Evolutionary conservation across 257 asterid species (phyloP).

Genomic region (Lycium ferocissimum): DNA sequence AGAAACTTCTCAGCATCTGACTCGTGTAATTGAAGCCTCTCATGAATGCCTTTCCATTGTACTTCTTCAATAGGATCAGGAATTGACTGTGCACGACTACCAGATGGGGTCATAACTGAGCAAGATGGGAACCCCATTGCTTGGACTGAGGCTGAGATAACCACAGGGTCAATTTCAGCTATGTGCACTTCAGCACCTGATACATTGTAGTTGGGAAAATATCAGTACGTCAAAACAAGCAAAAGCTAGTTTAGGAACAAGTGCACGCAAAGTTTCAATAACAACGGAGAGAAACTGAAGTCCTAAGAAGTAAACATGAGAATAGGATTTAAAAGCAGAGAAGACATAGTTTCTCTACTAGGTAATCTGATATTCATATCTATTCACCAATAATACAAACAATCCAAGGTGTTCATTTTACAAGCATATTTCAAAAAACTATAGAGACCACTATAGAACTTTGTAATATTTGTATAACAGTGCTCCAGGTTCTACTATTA

Average conservation of each 20-base stretch:
- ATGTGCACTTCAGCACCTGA: slow-evolving; percentile 77
- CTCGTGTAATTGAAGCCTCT: slow-evolving; percentile 61
- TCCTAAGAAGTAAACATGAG: background rate
- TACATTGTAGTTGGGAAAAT: background rate
- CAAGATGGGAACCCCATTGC: slow-evolving; percentile 93
- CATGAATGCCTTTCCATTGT: slow-evolving; percentile 82
- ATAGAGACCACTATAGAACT: background rate
- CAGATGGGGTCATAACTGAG: slow-evolving; percentile 61
- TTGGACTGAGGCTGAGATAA: slow-evolving; percentile 75
- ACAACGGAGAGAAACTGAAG: background rate
- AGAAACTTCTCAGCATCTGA: slow-evolving; percentile 84
- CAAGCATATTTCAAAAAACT: background rate
- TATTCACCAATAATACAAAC: background rate
- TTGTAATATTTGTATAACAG: background rate
- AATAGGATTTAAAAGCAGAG: background rate
- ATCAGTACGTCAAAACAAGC: background rate
- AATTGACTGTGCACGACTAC: slow-evolving; percentile 48
- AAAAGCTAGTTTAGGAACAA: background rate
- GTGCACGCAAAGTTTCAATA: background rate
- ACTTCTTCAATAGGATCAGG: slow-evolving; percentile 54
- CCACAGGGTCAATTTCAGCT: slow-evolving; percentile 86
- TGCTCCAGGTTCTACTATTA: background rate
- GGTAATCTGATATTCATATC: background rate
- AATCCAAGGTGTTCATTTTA: background rate
- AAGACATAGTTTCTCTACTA: background rate